These are phyloP conservation scores for Globisporangium carolinianum DNA, from an alignment of 352 stramenopile genomes.

Conservation along the genomic window DNA sequence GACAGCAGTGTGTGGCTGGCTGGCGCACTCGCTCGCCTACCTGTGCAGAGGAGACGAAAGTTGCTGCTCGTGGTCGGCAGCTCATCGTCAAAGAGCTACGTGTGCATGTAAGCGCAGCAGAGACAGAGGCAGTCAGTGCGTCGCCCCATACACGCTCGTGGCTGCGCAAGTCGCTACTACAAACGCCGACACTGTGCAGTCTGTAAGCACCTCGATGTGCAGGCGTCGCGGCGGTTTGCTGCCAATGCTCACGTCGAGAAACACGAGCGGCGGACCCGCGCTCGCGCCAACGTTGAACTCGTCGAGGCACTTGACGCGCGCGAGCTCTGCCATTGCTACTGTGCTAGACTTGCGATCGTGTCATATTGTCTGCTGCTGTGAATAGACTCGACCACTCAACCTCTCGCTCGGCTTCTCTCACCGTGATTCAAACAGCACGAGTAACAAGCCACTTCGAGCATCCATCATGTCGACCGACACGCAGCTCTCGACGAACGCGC, in stretches of 20 bases:
- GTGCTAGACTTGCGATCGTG: too few species aligned
- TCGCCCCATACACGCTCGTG: neutral
- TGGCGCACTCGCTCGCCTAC: slow-evolving; percentile 11
- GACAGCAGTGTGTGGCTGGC: neutral
- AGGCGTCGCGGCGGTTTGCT: slow-evolving; percentile 44
- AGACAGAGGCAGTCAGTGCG: neutral
- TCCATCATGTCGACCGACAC: slow-evolving; percentile 1
- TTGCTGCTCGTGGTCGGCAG: slow-evolving; percentile 55
- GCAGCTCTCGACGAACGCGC: slow-evolving; percentile 31
- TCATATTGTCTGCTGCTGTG: too few species aligned
- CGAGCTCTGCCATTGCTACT: slow-evolving; percentile 34
- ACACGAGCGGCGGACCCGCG: slow-evolving; percentile 46
- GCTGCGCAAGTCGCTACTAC: neutral
- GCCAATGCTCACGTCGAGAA: slow-evolving; percentile 50
- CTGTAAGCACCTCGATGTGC: slow-evolving; percentile 44
- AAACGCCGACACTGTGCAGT: neutral
- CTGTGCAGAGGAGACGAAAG: slow-evolving; percentile 69
- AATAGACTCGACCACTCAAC: too few species aligned
- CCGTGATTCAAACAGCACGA: too few species aligned
- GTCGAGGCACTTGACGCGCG: slow-evolving; percentile 31
- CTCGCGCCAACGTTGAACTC: slow-evolving; percentile 35
- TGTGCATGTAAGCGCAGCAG: neutral
- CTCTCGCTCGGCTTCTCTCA: too few species aligned
- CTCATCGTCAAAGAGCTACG: slow-evolving; percentile 67
- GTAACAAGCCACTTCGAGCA: neutral